Percentiles rank a stretch among this genome's conserved stretches.
These are phyloP conservation scores for Aspergillus vadensis DNA, from an alignment of 2,329 filamentous ascomycete genomes.

Conservation along the genomic window DNA sequence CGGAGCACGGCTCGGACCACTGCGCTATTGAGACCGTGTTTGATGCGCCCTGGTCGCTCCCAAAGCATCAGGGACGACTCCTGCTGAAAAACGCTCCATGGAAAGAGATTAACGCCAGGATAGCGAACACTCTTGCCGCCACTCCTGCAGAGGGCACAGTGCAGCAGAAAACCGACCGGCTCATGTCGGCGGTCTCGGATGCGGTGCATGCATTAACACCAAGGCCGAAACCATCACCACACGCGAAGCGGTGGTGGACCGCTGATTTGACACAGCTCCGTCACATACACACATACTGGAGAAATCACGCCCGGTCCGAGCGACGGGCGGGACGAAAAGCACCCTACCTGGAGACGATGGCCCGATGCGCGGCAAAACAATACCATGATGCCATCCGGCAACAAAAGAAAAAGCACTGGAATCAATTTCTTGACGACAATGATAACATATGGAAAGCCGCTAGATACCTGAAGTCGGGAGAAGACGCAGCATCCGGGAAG, in stretches of 20 bases:
- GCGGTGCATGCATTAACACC: neutral
- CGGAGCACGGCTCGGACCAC: slow-evolving; percentile 32
- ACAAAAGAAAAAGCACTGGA: neutral
- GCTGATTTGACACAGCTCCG: neutral
- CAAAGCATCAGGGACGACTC: slow-evolving; percentile 19
- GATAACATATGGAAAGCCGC: too few relatives aligned
- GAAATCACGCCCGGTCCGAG: neutral
- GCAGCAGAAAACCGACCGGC: neutral
- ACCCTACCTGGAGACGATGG: neutral
- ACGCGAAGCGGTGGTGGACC: neutral
- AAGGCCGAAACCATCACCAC: neutral
- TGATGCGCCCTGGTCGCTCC: slow-evolving; percentile 18
- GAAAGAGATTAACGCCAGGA: slow-evolving; percentile 26
- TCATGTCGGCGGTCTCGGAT: neutral
- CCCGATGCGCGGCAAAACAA: neutral
- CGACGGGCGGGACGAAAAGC: neutral
- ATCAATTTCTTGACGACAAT: too few relatives aligned
- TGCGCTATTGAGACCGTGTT: slow-evolving; percentile 34
- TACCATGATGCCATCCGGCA: neutral
- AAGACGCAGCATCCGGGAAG: too few relatives aligned
- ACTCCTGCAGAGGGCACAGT: slow-evolving; percentile 17
- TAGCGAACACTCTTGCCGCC: slow-evolving; percentile 10
- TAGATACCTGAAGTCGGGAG: too few relatives aligned
- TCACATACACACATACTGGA: neutral
- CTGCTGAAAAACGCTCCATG: slow-evolving; percentile 25